phyloP scores from a whole-genome alignment of 129 eudicot species.

The Helichrysum umbraculigerum region DNA sequence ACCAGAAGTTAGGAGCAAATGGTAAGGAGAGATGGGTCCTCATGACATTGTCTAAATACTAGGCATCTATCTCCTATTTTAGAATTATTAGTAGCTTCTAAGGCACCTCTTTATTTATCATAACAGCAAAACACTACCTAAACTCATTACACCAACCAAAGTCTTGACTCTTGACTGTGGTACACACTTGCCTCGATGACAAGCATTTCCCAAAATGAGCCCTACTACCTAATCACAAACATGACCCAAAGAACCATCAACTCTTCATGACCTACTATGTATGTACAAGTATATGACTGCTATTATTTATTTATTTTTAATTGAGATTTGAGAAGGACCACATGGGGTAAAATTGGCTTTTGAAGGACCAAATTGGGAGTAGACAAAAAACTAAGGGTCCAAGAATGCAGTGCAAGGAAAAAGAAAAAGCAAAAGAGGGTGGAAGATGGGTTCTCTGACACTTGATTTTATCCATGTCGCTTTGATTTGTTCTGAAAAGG shows the following conservation, averaged over 20 bases:
- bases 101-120: not conserved
- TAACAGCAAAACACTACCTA: not conserved
- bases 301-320: too few species aligned
- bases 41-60: not conserved
- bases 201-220: not conserved
- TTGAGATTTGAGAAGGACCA: not conserved
- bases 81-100: not conserved
- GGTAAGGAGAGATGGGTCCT: not conserved
- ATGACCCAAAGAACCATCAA: not conserved
- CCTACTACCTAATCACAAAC: not conserved
- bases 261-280: not conserved
- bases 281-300: too few species aligned
- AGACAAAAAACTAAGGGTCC: not conserved
- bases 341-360: not conserved
- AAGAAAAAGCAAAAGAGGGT: constrained; percentile 28
- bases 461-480: constrained; percentile 25
- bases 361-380: not conserved
- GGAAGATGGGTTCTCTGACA: constrained; percentile 33
- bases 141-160: not conserved
- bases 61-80: not conserved
- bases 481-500: constrained; percentile 26
- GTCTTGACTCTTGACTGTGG: not conserved
- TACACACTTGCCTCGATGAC: not conserved
- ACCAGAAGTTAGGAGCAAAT: not conserved
- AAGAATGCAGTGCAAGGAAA: not conserved